phyloP scores from a whole-genome alignment of 768 basidiomycete species.

The Xerocomus spinulosus region DNA sequence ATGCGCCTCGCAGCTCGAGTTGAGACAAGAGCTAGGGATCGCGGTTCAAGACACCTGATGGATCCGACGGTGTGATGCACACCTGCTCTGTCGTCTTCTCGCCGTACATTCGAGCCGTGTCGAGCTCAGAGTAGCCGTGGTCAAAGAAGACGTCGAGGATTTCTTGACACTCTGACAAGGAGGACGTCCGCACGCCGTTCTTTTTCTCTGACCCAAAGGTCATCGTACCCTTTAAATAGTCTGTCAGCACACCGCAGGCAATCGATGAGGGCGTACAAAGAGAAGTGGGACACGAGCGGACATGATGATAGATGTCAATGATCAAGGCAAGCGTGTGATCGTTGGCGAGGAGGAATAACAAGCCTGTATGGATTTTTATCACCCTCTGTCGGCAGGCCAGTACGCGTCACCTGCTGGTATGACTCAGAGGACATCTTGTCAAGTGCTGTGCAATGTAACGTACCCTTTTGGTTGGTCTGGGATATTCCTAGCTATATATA shows the following conservation, averaged over 20 bases:
- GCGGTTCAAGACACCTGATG: neutral
- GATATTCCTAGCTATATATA: too few species aligned
- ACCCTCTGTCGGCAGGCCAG: too few species aligned
- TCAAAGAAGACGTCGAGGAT: conserved; percentile 43
- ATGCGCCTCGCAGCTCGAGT: conserved; percentile 37
- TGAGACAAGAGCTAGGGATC: conserved; percentile 36
- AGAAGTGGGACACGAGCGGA: conserved; percentile 28
- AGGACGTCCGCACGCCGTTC: conserved; percentile 38
- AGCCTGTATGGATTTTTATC: too few species aligned
- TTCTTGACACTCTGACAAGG: conserved; percentile 36
- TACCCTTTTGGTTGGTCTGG: too few species aligned
- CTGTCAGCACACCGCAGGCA: neutral
- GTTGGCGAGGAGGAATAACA: too few species aligned
- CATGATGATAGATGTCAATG: conserved; percentile 6
- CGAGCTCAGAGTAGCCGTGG: conserved; percentile 43
- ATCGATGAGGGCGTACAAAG: conserved; percentile 16
- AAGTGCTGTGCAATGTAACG: too few species aligned
- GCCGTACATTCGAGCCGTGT: conserved; percentile 48
- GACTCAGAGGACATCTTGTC: too few species aligned
- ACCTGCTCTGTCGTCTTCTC: conserved; percentile 55
- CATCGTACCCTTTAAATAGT: conserved; percentile 40
- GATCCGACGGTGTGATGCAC: neutral
- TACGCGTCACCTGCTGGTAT: too few species aligned
- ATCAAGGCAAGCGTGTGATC: too few species aligned
- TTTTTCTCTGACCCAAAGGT: conserved; percentile 41